Evolutionary conservation across 176 grass and related monocot species (phyloP), one percentile per base, ranked within the genome.

Genomic region (Avena insularis): DNA sequence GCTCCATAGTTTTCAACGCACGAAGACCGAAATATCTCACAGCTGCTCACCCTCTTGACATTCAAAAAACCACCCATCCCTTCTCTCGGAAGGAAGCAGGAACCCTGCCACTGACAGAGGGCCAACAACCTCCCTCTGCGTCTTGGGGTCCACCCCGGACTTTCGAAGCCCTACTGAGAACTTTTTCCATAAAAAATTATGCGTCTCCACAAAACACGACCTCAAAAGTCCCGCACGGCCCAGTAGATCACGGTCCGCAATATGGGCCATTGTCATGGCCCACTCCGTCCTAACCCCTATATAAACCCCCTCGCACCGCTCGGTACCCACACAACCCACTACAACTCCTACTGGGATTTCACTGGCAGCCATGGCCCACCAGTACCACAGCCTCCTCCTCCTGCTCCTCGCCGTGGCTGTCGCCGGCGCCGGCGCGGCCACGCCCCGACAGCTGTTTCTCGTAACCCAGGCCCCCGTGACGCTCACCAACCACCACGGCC

Each of bases 401-500:
- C 0, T 83, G 21, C 8, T 93, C 13, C 72, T 89, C 77, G 15
- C 40, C 72, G 81, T 20, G 15, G 68, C 83, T 5, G 20, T 54
- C 3, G n/a, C 80, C 58, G 35, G 54, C 3, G 27, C 76, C 58
- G 15, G 36, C 62, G 83, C 77, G 15, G 88, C 69, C 58, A 81
- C 58, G 8, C 91, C 85, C 4, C 75, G 87, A 57, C 72, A 92
- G 83, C 91, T 96, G 5, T 90, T 88, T 23, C 91, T 96, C 3
- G 94, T 96, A 13, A 88, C 50, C 9, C 89, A 48, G 16, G 8
- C 83, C 20, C 87, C 94, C 36, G 77, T 96, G 53, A 33, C 91
- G 46, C 91, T 96, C 7, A 85, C 85, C 19, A 90, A 96, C 85
- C 91, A 96, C 66, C 72, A 91, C 69, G 94, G 94, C 12, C 78